phyloP scores from a whole-genome alignment of 1,139 yeast species.

The Saccharomyces hybrid region DNA sequence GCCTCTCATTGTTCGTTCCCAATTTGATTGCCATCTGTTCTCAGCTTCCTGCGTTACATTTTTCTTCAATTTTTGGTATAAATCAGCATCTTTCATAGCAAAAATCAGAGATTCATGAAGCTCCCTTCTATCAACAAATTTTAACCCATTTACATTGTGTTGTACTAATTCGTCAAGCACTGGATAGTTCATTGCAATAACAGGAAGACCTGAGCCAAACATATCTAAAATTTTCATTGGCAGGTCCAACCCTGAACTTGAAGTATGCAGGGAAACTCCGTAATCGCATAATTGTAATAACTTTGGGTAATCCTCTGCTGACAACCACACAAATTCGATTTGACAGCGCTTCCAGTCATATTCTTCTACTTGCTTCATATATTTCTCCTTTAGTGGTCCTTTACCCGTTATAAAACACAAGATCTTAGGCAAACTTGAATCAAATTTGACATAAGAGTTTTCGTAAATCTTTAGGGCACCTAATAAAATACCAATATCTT shows the following conservation, averaged over 20 bases:
- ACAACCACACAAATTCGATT: constrained; percentile 67
- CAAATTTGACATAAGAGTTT: constrained; percentile 23
- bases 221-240: constrained; percentile 97
- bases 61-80: constrained; percentile 37
- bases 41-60: constrained; percentile 71
- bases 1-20: constrained; percentile 40
- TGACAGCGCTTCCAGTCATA: constrained; percentile 43
- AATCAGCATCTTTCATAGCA: constrained; percentile 39
- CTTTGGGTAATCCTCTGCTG: constrained; percentile 71
- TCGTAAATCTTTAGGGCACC: constrained; percentile 64
- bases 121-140: constrained; percentile 40
- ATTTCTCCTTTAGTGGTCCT: constrained; percentile 66
- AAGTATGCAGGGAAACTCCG: constrained; percentile 84
- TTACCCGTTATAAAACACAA: constrained; percentile 82
- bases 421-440: constrained; percentile 40
- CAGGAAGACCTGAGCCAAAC: constrained; percentile 96
- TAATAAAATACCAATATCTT: constrained; percentile 65
- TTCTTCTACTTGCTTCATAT: constrained; percentile 40
- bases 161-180: constrained; percentile 61
- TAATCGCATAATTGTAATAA: constrained; percentile 72
- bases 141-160: constrained; percentile 40
- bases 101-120: constrained; percentile 44
- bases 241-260: constrained; percentile 87
- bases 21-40: constrained; percentile 67
- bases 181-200: constrained; percentile 65